Percentiles rank a stretch among this genome's conserved stretches.
phyloP scores from a whole-genome alignment of 192 early-diverging fungal genomes.

The Coemansia sp. region DNA sequence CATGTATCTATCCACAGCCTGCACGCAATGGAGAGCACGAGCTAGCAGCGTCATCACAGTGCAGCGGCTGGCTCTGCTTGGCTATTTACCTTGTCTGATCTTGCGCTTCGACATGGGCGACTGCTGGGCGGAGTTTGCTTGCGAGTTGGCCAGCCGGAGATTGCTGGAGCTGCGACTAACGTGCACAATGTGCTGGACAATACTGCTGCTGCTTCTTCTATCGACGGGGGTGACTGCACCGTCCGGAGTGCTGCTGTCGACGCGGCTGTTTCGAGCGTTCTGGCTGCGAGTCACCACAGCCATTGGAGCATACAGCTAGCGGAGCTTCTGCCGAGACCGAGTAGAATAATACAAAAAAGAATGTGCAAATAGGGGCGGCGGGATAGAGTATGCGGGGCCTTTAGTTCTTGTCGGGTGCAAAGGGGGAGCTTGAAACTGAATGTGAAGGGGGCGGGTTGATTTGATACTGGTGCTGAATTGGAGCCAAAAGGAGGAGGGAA shows the following conservation, averaged over 20 bases:
- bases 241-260: not conserved
- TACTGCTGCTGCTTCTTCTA: not conserved
- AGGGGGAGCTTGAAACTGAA: too few relatives aligned
- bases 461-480: too few relatives aligned
- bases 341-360: not conserved
- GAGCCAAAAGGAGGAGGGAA: too few relatives aligned
- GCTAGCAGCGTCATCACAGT: too few relatives aligned
- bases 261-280: conserved; percentile 1
- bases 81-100: conserved; percentile 44
- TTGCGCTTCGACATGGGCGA: conserved; percentile 29
- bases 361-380: too few relatives aligned
- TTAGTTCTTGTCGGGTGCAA: too few relatives aligned
- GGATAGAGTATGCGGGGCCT: too few relatives aligned
- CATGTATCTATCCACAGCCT: too few relatives aligned
- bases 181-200: not conserved
- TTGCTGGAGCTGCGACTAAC: not conserved
- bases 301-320: conserved; percentile 6
- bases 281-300: conserved; percentile 44
- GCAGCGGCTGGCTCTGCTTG: too few relatives aligned
- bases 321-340: not conserved
- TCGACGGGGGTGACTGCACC: not conserved
- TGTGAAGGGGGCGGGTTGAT: too few relatives aligned
- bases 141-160: not conserved
- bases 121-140: not conserved
- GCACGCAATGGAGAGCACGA: too few relatives aligned